Percentiles rank a stretch among this genome's conserved stretches.
Conservation (phyloP, 495 filamentous ascomycete species). For the Baudoinia panamericana region DNA sequence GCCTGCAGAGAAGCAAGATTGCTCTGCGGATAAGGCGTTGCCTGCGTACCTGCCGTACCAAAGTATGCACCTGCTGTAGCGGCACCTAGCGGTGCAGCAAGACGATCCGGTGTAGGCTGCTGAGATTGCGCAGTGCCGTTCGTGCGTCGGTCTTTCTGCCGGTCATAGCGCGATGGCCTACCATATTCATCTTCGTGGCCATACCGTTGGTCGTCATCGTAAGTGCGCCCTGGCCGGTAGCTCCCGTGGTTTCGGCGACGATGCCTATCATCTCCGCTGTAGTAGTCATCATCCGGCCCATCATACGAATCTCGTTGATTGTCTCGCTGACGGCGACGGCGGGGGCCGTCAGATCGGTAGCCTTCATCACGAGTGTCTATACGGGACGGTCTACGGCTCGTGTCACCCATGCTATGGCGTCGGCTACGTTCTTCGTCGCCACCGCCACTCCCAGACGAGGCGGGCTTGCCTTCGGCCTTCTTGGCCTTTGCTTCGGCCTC, state of each 20-base stretch:
- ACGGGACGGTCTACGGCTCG: neutral
- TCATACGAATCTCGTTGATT: conserved; percentile 12
- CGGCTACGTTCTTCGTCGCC: conserved; percentile 2
- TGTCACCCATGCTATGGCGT: conserved; percentile 12
- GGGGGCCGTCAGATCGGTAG: neutral
- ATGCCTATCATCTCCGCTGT: conserved; percentile 12
- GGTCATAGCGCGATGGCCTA: neutral
- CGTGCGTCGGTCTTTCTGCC: conserved; percentile 3
- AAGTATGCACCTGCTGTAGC: neutral
- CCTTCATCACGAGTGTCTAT: conserved; percentile 1
- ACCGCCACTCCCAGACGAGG: neutral
- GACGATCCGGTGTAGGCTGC: neutral
- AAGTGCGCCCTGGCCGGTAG: neutral
- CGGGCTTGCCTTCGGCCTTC: neutral
- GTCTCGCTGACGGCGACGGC: neutral
- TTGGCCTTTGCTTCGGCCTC: conserved; percentile 1
- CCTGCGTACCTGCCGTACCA: neutral
- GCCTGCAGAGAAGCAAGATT: neutral
- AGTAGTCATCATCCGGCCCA: conserved; percentile 7
- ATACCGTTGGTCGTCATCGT: conserved; percentile 12
- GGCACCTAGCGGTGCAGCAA: neutral
- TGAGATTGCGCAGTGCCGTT: neutral
- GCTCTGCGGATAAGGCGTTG: neutral
- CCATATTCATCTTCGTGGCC: neutral
- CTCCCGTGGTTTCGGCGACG: conserved; percentile 8